Evolutionary conservation across 257 asterid species (phyloP), one percentile per base, ranked within the genome.

Genomic region (Nicotiana noctiflora): DNA sequence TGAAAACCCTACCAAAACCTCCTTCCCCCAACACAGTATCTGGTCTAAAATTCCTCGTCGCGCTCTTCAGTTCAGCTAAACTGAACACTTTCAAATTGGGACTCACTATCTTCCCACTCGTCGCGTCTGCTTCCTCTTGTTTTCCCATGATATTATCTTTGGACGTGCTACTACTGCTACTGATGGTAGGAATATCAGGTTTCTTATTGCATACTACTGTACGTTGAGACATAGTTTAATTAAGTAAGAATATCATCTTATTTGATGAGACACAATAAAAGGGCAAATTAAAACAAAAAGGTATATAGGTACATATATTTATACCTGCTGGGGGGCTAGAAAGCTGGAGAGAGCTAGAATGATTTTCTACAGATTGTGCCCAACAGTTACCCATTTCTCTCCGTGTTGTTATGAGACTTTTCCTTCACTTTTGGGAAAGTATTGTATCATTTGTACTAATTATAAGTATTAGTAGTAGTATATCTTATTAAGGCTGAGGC

Each of bases 11-110:
- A 3, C 88, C 88, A n/a, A 87, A 87, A 1, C 90, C 90, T 2
- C 90, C 90, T 79, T 85, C 90, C 0, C 90, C 90, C 34, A 87
- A 25, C 76, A 87, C 81, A 1, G 87, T 85, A 31, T 85, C 90
- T 1, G 88, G 88, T 55, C 86, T 70, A 82, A 85, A 87, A 14
- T 87, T 87, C 21, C 82, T 85, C 6, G 90, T 87, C 0, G 87
- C 90, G 13, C 80, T 83, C 72, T 61, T 79, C 79, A 87, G 65
- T 37, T 85, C 88, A 0, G 72, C 79, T 3, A 59, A 83, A 2
- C 76, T 79, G 79, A 83, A 87, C 72, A 81, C 57, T 57, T 83
- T 87, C 83, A 87, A 21, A 51, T 51, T 51, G 14, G 55, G 55
- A 13, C 76, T 81, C 83, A 81, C 31, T 8, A 83, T 81, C 46